Evolutionary conservation across 768 basidiomycete species (phyloP), one percentile per base, ranked within the genome.

Genomic region (Candolleomyces aberdarensis): DNA sequence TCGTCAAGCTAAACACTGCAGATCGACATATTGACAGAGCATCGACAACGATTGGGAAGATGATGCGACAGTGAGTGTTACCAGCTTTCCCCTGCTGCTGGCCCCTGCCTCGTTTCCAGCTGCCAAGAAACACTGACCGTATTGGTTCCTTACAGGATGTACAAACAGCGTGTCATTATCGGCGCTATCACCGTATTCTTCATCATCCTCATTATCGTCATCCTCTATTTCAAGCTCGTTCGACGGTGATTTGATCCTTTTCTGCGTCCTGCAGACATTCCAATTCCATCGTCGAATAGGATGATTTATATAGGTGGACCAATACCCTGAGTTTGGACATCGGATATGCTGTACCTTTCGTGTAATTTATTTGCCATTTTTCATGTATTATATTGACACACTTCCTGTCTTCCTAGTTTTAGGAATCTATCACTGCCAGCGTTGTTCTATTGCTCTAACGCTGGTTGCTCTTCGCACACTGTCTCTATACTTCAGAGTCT

Each of bases 31-130:
- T 98, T 68, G 92, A 92, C 72, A 80, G 89, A 43, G 92, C 96
- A n/a, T 85, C 86, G 3, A 91, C 91, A 3, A 97, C 94, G 20
- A 78, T 98, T 44, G 94, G 87, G 79, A 91, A 89, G 72, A 97
- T 97, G 95, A 88, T 96, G 49, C 78, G 85, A 70, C 87, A 92
- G 96, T 96, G 66, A 47, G 39, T 60, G 26, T 26, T 26, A 26
- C 48, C 58, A 36, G 31, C 61, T 26, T 39, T 22, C 49, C 17
- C 48, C 48, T 48, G 13, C 41, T 20, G 39, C 32, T 19, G 7
- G 11, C 55, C 40, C 55, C 19, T 41, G n/a, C 19, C 40, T 15
- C 57, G 29, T 36, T 48, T 57, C 44, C 26, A 26, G n/a, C 36
- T 32, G n/a, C 46, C 29, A 41, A n/a, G 22, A 49, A 10, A n/a